phyloP scores from a whole-genome alignment of 257 asterid species.

The Rauvolfia tetraphylla region DNA sequence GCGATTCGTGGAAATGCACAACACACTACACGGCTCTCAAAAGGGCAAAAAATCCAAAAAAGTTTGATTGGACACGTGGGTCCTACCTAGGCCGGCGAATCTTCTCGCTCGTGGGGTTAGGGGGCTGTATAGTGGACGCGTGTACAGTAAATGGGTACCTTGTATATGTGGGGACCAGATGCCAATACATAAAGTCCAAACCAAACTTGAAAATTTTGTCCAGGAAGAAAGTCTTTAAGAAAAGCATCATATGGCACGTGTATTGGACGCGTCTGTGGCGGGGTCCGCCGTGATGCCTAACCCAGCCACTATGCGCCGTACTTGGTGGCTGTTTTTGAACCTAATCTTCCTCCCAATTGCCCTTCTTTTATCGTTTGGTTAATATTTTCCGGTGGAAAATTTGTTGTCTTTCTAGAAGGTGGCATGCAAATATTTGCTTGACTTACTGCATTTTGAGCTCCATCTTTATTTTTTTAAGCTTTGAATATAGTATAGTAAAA shows the following conservation, averaged over 20 bases:
- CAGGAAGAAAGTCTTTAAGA: neutral
- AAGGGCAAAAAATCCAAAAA: conserved; percentile 26
- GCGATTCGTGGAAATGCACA: conserved; percentile 34
- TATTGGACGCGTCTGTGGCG: conserved; percentile 23
- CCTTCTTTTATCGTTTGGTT: neutral
- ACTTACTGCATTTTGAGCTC: too few species aligned
- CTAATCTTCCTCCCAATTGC: neutral
- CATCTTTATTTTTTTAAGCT: too few species aligned
- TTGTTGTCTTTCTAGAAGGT: neutral
- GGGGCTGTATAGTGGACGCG: conserved; percentile 53
- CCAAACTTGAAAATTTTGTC: conserved; percentile 15
- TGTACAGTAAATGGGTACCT: conserved; percentile 47
- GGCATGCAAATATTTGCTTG: neutral
- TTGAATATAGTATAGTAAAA: too few species aligned
- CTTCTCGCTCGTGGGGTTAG: conserved; percentile 29
- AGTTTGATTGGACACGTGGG: conserved; percentile 51
- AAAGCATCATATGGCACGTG: conserved; percentile 23
- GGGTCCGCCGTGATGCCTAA: conserved; percentile 21
- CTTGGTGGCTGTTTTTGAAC: conserved; percentile 2
- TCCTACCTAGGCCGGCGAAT: conserved; percentile 42
- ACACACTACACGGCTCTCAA: conserved; percentile 48
- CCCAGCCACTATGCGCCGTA: conserved; percentile 16
- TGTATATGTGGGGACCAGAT: neutral
- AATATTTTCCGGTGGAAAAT: neutral
- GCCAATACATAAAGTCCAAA: conserved; percentile 16